Percentiles rank a stretch among this genome's conserved stretches.
Evolutionary conservation across 192 early-diverging fungal genomes (phyloP).

Genomic region (Coemansia sp.): DNA sequence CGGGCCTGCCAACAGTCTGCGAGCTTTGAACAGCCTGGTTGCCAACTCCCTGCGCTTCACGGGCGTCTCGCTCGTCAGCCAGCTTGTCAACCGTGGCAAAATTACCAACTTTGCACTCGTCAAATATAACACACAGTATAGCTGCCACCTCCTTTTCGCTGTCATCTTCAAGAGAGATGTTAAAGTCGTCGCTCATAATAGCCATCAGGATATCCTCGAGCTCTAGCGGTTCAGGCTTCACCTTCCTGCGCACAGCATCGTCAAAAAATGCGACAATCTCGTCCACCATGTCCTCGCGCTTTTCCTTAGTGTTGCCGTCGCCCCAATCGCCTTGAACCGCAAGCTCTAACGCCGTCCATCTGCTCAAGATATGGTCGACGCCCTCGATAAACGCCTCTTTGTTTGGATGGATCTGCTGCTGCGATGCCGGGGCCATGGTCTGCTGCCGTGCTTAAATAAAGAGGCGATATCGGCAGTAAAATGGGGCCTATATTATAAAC

Average conservation of each 20-base stretch:
- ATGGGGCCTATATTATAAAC: no score
- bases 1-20: slow-evolving; percentile 4
- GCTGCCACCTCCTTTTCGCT: slow-evolving; percentile 41
- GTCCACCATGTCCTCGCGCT: slow-evolving; percentile 64
- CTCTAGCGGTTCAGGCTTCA: slow-evolving; percentile 33
- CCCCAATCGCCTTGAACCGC: slow-evolving; percentile 72
- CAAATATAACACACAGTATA: slow-evolving; percentile 22
- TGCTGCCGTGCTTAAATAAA: neutral
- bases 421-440: neutral
- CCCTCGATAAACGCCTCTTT: slow-evolving; percentile 55
- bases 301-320: slow-evolving; percentile 59
- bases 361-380: slow-evolving; percentile 56
- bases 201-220: slow-evolving; percentile 33
- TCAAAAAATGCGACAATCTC: slow-evolving; percentile 62
- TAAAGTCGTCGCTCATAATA: slow-evolving; percentile 40
- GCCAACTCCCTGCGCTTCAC: slow-evolving; percentile 3
- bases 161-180: slow-evolving; percentile 29
- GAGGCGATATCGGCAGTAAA: neutral
- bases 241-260: slow-evolving; percentile 16
- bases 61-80: slow-evolving; percentile 31
- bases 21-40: slow-evolving; percentile 15
- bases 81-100: slow-evolving; percentile 34
- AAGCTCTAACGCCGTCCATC: slow-evolving; percentile 68
- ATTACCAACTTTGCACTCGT: slow-evolving; percentile 35
- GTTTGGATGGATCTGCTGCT: slow-evolving; percentile 32